Base-by-base conservation (phyloP, 768 basidiomycete genomes). In the Tricholoma sp. region DNA sequence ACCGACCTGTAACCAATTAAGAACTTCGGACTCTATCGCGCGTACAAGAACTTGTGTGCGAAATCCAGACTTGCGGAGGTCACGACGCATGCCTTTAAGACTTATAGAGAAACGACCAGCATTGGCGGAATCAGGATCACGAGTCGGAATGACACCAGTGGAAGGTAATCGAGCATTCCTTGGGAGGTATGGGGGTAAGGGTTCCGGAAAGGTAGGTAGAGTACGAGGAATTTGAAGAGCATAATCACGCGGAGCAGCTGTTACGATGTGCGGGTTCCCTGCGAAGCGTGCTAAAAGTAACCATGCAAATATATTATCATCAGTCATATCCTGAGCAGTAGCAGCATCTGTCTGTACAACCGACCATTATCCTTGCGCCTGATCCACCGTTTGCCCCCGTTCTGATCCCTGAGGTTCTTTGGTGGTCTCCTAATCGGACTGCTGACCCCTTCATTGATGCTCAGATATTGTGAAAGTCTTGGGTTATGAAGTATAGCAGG, bases 21-120 rank as follows among this genome's bases (percentile, higher is more conserved):
- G 58, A 24, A 93, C 73, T 65, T 83, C 84, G 15, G 70, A 64
- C 66, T 94, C 91, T 20, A 92, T 72, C 37, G 84, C 85, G n/a
- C 70, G 69, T 2, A 91, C 86, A 31, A 92, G 81, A 8, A 73
- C 68, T 59, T 88, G 74, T 8, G 84, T 81, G 24, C 82, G 76
- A 7, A 82, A 76, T 2, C 86, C 85, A 2, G 79, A 76, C 55
- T 76, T 77, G 41, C 88, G 81, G 13, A 93, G 76, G 32, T 83
- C 78, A 51, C 81, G 77, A 34, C 90, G 79, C 75, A 85, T 86
- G 13, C 91, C 91, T 61, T 84, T 89, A 42, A 91, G 67, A 50
- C 88, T 85, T 49, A 90, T 73, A 11, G 87, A 86, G 71, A 89
- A 92, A 6, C 87, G 77, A 7, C 91, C 90, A 1, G 88, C 86